These are phyloP conservation scores for Pontederia crassipes DNA, from an alignment of 176 grass and related monocot genomes.

Conservation along the genomic window DNA sequence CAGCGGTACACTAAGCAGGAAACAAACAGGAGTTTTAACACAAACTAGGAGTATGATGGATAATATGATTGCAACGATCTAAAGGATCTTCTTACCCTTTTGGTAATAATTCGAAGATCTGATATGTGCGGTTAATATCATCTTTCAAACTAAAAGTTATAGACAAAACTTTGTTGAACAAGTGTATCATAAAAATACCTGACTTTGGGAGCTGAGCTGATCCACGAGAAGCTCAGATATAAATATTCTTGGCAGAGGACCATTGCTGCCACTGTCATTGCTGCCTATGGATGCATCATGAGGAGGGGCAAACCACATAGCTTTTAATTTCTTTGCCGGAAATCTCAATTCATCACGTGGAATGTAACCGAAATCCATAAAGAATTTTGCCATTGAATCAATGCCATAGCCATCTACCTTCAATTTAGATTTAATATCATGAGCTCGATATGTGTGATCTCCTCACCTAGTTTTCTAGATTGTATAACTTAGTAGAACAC, in stretches of 20 bases:
- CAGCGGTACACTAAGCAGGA: not conserved
- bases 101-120: no score
- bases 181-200: constrained; percentile 31
- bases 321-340: constrained; percentile 86
- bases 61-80: no score
- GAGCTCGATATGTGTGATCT: not conserved
- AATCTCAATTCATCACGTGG: constrained; percentile 76
- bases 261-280: constrained; percentile 47
- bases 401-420: constrained; percentile 91
- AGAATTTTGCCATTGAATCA: constrained; percentile 71
- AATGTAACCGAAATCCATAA: constrained; percentile 77
- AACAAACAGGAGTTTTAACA: not conserved
- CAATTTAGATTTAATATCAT: constrained; percentile 20
- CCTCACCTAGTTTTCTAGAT: not conserved
- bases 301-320: constrained; percentile 89
- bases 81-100: no score
- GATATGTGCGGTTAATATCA: no score
- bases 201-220: constrained; percentile 63
- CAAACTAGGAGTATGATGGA: no score
- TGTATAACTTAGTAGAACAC: not conserved
- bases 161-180: not conserved
- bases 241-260: constrained; percentile 86
- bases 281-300: constrained; percentile 22
- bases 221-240: constrained; percentile 95
- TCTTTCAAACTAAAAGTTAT: no score